Evolutionary conservation across 2,329 filamentous ascomycete species (phyloP).

Genomic region (Nigrospora oryzae): DNA sequence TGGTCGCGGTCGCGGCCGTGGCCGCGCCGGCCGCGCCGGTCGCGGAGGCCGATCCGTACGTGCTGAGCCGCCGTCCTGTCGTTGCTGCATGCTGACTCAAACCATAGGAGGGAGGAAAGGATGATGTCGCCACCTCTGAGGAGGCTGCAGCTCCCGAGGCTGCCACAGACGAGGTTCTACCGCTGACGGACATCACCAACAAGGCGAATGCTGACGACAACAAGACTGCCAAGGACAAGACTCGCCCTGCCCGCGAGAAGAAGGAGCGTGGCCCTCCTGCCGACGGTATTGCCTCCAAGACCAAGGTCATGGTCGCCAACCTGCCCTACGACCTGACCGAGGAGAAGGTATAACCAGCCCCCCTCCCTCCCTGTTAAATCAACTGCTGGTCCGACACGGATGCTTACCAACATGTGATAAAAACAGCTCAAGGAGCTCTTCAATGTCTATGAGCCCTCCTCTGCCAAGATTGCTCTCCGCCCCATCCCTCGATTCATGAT

Average conservation of each 20-base stretch:
- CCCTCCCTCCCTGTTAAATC: background rate
- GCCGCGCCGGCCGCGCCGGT: constrained; percentile 54
- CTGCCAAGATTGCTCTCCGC: constrained; percentile 96
- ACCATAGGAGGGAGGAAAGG: constrained; percentile 34
- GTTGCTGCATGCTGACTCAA: background rate
- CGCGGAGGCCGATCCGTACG: constrained; percentile 50
- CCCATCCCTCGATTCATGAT: constrained; percentile 99
- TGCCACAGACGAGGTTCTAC: constrained; percentile 46
- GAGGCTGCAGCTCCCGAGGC: constrained; percentile 37
- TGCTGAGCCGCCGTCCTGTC: constrained; percentile 6
- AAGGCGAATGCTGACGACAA: constrained; percentile 29
- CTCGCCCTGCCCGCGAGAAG: constrained; percentile 50
- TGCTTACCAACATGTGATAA: constrained; percentile 3
- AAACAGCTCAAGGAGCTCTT: constrained; percentile 94
- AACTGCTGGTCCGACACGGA: background rate
- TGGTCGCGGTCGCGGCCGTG: constrained; percentile 53
- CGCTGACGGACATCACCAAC: constrained; percentile 48
- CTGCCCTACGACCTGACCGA: constrained; percentile 96
- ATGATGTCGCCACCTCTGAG: constrained; percentile 34
- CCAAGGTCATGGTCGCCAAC: constrained; percentile 99
- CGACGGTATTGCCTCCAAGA: constrained; percentile 97
- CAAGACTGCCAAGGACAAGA: constrained; percentile 26
- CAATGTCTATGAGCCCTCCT: constrained; percentile 80
- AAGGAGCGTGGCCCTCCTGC: constrained; percentile 89
- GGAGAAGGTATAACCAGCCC: constrained; percentile 66